Evolutionary conservation across 2,329 filamentous ascomycete genomes (phyloP), one percentile per base, ranked within the genome.

Genomic region (Stemphylium beticola): DNA sequence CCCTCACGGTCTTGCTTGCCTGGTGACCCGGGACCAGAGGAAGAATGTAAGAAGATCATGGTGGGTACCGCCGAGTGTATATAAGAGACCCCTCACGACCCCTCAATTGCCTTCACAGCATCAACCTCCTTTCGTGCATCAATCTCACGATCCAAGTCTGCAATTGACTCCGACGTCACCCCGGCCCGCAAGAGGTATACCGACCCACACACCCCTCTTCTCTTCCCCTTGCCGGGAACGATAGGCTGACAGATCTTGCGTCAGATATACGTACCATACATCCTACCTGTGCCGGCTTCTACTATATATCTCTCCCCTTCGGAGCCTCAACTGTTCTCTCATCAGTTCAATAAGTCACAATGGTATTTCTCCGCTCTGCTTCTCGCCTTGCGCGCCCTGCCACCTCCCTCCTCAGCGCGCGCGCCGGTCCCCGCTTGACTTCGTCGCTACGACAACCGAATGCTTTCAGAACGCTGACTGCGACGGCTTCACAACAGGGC

Each of bases 401-500:
- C 66, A 79, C 81, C 52, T 80, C 81, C 65, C 75, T 82, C 62
- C 74, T 85, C 65, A 79, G 78, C 62, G 73, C 77, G 61, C 72
- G 77, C 61, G 73, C 74, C 51, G 74, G 72, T 43, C 73, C 75
- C 37, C 71, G 76, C 57, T 68, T 77, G 61, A 67, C 76, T 65
- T 75, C 78, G 59, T 77, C 80, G 60, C 64, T 77, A 66, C 77
- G 77, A 53, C 71, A 74, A 69, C 76, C 80, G 58, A 78, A 78
- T 75, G 80, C 81, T 67, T 77, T 82, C 75, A 83, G 84, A 79
- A 83, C 81, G 80, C 85, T 88, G 79, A 87, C 85, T 60, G 83
- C 84, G 61, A 83, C 84, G 74, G 82, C 87, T 64, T 82, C 82
- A 68, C 85, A 85, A 80, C 85, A 97, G 92, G 93, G 93, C 82